These are phyloP conservation scores for Apiospora aurea DNA, from an alignment of 2,329 filamentous ascomycete genomes.

Conservation along the genomic window DNA sequence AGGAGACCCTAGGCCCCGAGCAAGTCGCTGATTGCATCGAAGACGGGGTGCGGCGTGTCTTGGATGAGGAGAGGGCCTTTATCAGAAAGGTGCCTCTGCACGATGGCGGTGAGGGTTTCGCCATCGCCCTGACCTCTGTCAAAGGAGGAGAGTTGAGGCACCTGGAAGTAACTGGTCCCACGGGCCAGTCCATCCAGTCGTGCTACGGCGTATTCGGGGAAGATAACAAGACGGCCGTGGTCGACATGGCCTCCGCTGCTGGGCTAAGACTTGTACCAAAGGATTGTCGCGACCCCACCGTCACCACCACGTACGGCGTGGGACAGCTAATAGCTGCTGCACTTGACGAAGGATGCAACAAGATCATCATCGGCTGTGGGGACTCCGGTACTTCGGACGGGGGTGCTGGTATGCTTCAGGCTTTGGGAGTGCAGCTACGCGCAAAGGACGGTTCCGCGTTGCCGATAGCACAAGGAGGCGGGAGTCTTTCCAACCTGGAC, in stretches of 20 bases:
- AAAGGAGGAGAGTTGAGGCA: conserved; percentile 49
- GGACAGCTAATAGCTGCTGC: conserved; percentile 56
- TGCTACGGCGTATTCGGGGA: conserved; percentile 53
- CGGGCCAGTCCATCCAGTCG: conserved; percentile 49
- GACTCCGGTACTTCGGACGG: conserved; percentile 62
- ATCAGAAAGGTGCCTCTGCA: conserved; percentile 58
- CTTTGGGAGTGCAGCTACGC: conserved; percentile 54
- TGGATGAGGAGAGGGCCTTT: conserved; percentile 44
- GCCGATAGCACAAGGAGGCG: conserved; percentile 49
- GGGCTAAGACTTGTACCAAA: conserved; percentile 57
- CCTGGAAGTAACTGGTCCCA: conserved; percentile 51
- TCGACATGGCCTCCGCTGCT: conserved; percentile 62
- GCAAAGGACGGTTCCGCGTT: conserved; percentile 46
- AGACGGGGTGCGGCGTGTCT: conserved; percentile 52
- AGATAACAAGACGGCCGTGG: conserved; percentile 49
- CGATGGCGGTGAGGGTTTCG: conserved; percentile 62
- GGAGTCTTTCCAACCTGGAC: conserved; percentile 46
- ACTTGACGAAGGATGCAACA: conserved; percentile 51
- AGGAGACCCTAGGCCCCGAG: conserved; percentile 57
- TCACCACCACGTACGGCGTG: conserved; percentile 59
- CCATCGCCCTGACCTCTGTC: conserved; percentile 51
- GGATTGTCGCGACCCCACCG: conserved; percentile 51
- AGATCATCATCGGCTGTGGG: conserved; percentile 59
- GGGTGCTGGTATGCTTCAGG: conserved; percentile 61
- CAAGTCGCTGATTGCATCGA: conserved; percentile 59